Percentiles rank a stretch among this genome's conserved stretches.
These are phyloP conservation scores for Epichloe brachyelytri DNA, from an alignment of 2,329 filamentous ascomycete species.

Conservation along the genomic window DNA sequence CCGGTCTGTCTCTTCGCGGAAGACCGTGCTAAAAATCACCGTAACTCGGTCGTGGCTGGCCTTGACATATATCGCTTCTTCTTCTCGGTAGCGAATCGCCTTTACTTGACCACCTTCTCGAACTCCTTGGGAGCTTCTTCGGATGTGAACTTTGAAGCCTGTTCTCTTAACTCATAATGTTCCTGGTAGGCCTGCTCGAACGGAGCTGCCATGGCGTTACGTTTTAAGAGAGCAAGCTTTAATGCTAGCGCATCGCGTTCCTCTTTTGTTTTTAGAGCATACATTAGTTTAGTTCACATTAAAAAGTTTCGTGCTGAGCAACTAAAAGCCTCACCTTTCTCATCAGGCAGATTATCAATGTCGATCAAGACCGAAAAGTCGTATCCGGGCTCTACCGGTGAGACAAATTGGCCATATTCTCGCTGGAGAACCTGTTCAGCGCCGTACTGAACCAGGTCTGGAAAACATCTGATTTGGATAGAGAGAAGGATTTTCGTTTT, in stretches of 20 bases:
- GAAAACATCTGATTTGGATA: conserved; percentile 87
- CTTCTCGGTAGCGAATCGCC: conserved; percentile 95
- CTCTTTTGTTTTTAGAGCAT: conserved; percentile 35
- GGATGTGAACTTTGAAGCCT: conserved; percentile 82
- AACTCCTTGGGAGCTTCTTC: conserved; percentile 85
- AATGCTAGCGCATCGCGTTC: conserved; percentile 74
- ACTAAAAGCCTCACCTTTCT: conserved; percentile 44
- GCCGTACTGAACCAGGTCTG: conserved; percentile 84
- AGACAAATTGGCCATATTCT: conserved; percentile 89
- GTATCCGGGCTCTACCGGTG: conserved; percentile 76
- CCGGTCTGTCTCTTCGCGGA: conserved; percentile 92
- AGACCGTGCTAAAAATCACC: conserved; percentile 97
- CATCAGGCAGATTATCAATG: conserved; percentile 70
- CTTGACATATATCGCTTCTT: conserved; percentile 98
- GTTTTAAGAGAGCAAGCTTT: conserved; percentile 84
- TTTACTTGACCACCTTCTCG: conserved; percentile 84
- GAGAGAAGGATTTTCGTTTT: conserved; percentile 94
- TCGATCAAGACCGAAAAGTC: conserved; percentile 93
- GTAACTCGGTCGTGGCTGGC: conserved; percentile 95
- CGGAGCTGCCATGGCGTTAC: conserved; percentile 96
- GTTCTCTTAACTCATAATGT: conserved; percentile 73
- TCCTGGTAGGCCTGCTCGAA: conserved; percentile 96
- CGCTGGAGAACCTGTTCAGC: conserved; percentile 82
- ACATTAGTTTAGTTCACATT: background rate
- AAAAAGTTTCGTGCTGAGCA: too few relatives aligned